phyloP scores from a whole-genome alignment of 495 filamentous ascomycete species.

The Xylaria bambusicola region DNA sequence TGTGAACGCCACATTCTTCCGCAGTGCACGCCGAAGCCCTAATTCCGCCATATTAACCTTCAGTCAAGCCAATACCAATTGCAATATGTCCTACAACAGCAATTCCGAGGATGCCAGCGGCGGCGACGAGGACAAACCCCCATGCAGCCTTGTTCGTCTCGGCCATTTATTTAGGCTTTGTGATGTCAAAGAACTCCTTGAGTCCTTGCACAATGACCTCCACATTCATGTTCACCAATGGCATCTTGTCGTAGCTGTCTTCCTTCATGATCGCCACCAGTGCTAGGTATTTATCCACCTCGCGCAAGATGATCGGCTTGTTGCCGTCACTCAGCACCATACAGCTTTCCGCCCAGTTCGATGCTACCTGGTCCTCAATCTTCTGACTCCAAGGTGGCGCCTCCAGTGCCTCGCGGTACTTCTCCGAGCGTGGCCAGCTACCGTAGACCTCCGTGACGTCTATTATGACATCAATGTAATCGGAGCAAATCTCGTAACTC shows the following conservation, averaged over 20 bases:
- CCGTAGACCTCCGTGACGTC: conserved; percentile 95
- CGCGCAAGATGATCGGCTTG: conserved; percentile 77
- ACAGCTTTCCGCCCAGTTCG: conserved; percentile 73
- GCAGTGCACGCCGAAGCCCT: too few species aligned
- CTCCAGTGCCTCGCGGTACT: conserved; percentile 57
- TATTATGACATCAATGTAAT: conserved; percentile 97
- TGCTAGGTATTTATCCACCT: conserved; percentile 86
- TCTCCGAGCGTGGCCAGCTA: conserved; percentile 58
- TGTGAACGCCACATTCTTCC: too few species aligned
- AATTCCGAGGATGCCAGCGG: too few species aligned
- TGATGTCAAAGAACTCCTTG: conserved; percentile 59
- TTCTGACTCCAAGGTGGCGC: conserved; percentile 62
- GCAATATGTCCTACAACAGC: too few species aligned
- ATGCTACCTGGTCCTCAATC: conserved; percentile 63
- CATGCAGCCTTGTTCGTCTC: background rate
- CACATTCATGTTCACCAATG: conserved; percentile 59
- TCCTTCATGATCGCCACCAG: conserved; percentile 77
- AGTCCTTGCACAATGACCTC: conserved; percentile 56
- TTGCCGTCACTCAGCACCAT: conserved; percentile 78
- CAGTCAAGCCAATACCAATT: too few species aligned
- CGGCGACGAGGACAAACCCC: background rate
- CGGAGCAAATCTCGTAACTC: conserved; percentile 95
- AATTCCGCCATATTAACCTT: too few species aligned
- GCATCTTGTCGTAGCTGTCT: conserved; percentile 60
- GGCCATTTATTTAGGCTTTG: conserved; percentile 44